Evolutionary conservation across 2,329 filamentous ascomycete genomes (phyloP), one percentile per base, ranked within the genome.

Genomic region (Trichoderma cornu-damae): DNA sequence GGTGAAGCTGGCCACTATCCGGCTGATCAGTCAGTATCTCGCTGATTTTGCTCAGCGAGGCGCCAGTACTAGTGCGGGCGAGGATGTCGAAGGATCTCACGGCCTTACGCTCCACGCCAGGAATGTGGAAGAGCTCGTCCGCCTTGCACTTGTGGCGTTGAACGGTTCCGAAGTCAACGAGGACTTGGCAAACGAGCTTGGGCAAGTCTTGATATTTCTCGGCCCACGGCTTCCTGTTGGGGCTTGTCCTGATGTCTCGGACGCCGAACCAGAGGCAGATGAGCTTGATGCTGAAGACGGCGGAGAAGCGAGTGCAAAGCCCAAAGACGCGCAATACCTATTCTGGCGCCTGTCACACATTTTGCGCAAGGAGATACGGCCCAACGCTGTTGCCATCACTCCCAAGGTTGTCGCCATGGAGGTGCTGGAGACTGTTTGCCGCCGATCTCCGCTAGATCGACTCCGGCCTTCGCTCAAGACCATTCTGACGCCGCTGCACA

Each of bases 141-240:
- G 77, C 12, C 71, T 79, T 11, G 72, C 72, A 0, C 72, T 82
- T 6, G 71, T 74, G 46, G 77, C 81, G 16, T 68, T 96, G 43
- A 83, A 83, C 47, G 82, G 82, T 0, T 80, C 51, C 53, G 81
- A 84, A 22, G 73, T 93, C 6, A 85, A 86, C 14, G 87, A 94
- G 66, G 79, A 84, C 8, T 77, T 97, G n/a, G 89, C 89, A 1
- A 79, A 83, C 40, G 90, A 96, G 68, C 85, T 85, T 11, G 84
- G 89, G 3, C 88, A 90, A 62, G 90, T 96, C 61, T 77, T 96
- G 34, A 79, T 93, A 35, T 96, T 96, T 76, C 77, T 99, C 0
- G 89, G 86, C 40, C 83, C 75, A 20, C 78, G 78, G 58, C 71
- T 84, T 12, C 72, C 75, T 16, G 64, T 67, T 9, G 66, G 69